Conservation (phyloP, 371 early-diverging fungal species). For the Mucor indicus region DNA sequence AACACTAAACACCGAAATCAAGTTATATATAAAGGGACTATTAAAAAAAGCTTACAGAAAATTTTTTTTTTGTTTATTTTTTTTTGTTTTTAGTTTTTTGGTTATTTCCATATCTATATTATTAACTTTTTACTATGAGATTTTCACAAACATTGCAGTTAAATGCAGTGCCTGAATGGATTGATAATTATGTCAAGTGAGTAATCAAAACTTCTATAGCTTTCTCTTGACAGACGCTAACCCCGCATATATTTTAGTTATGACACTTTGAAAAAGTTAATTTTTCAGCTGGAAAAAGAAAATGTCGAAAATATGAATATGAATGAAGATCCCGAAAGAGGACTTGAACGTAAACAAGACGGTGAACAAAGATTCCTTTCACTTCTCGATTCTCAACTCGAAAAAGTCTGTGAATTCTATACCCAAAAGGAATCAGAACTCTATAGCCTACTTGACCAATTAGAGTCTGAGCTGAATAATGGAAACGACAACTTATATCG, state of each 20-base stretch:
- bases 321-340: conserved; percentile 20
- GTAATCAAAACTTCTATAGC: neutral
- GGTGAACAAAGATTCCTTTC: conserved; percentile 55
- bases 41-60: too few relatives aligned
- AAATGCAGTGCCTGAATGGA: conserved; percentile 92
- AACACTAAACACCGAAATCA: too few relatives aligned
- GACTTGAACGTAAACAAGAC: neutral
- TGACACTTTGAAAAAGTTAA: conserved; percentile 83
- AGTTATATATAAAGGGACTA: too few relatives aligned
- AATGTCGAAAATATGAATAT: conserved; percentile 53
- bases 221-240: neutral
- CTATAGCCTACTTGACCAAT: conserved; percentile 26
- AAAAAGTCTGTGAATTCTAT: conserved; percentile 80
- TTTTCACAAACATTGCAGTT: conserved; percentile 86
- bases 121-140: too few relatives aligned
- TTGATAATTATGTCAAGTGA: conserved; percentile 74
- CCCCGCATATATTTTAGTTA: conserved; percentile 48
- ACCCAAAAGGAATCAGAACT: conserved; percentile 78
- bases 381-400: conserved; percentile 77
- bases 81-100: too few relatives aligned
- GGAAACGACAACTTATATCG: neutral
- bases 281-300: conserved; percentile 88
- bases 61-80: too few relatives aligned
- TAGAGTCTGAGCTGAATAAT: conserved; percentile 15
- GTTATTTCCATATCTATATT: too few relatives aligned